phyloP scores from a whole-genome alignment of 2,329 filamentous ascomycete species.

The Arthrobotrys musiformis region DNA sequence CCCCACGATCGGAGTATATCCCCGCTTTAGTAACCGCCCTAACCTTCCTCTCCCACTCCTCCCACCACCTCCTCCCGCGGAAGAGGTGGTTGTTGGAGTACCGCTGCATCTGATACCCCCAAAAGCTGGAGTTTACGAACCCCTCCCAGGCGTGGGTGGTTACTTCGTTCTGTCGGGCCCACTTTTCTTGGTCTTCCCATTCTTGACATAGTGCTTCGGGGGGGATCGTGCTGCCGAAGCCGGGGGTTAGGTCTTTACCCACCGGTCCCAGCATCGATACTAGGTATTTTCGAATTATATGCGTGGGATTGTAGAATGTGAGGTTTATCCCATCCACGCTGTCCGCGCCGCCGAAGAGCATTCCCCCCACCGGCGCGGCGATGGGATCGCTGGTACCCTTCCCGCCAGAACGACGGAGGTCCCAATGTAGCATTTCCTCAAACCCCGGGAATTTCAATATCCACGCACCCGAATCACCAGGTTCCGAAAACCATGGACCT shows the following conservation, averaged over 20 bases:
- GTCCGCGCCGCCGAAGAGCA: constrained; percentile 50
- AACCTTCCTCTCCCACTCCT: constrained; percentile 8
- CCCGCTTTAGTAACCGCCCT: background rate
- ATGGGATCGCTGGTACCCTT: constrained; percentile 11
- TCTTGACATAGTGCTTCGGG: constrained; percentile 1
- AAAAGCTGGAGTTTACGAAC: constrained; percentile 18
- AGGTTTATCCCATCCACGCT: constrained; percentile 50
- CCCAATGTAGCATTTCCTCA: constrained; percentile 46
- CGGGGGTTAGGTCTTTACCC: constrained; percentile 23
- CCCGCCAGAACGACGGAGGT: constrained; percentile 22
- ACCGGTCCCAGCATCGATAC: background rate
- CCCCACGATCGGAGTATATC: background rate
- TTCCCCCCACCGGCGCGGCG: constrained; percentile 38
- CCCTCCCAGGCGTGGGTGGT: constrained; percentile 6
- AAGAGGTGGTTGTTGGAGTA: constrained; percentile 32
- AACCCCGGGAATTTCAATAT: constrained; percentile 17
- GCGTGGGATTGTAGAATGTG: constrained; percentile 48
- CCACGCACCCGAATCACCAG: constrained; percentile 44
- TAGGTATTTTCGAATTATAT: constrained; percentile 16
- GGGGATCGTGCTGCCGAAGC: constrained; percentile 6
- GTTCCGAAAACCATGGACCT: constrained; percentile 42
- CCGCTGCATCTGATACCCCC: constrained; percentile 10
- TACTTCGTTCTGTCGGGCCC: constrained; percentile 13
- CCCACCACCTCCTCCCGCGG: constrained; percentile 1
- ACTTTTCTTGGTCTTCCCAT: constrained; percentile 23